Conservation (phyloP, 805 yeast species). For the Ogataea methanolica region DNA sequence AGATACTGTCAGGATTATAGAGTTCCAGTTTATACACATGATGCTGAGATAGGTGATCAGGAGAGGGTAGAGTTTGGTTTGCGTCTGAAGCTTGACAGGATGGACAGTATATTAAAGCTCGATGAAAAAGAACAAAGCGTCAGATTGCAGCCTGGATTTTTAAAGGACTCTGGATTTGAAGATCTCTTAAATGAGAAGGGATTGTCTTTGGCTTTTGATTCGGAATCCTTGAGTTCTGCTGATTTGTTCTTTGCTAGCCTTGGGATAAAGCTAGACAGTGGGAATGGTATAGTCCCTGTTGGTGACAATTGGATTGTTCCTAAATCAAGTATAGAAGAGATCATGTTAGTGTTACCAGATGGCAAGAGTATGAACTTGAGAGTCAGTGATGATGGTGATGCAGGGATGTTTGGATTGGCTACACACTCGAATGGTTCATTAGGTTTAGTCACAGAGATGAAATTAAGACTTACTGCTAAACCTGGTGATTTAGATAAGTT, state of each 20-base stretch:
- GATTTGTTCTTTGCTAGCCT: constrained; percentile 17
- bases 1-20: constrained; percentile 22
- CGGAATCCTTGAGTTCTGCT: constrained; percentile 5
- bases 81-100: constrained; percentile 7
- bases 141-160: constrained; percentile 7
- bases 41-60: background rate
- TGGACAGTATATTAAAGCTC: constrained; percentile 8
- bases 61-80: constrained; percentile 7
- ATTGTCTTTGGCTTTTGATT: background rate
- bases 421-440: constrained; percentile 8
- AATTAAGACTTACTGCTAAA: constrained; percentile 1
- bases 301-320: constrained; percentile 7
- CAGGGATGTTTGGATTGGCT: constrained; percentile 10
- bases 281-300: constrained; percentile 4
- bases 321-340: constrained; percentile 4
- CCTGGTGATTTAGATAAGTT: constrained; percentile 3
- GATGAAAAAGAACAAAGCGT: constrained; percentile 2
- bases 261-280: constrained; percentile 11
- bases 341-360: constrained; percentile 26
- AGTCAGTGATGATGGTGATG: background rate
- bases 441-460: constrained; percentile 17
- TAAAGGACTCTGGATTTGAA: background rate
- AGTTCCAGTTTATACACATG: constrained; percentile 20
- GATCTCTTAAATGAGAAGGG: background rate
- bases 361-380: constrained; percentile 15